Evolutionary conservation across 208 protist genomes (phyloP).

Genomic region (Trypanosoma lewisi): DNA sequence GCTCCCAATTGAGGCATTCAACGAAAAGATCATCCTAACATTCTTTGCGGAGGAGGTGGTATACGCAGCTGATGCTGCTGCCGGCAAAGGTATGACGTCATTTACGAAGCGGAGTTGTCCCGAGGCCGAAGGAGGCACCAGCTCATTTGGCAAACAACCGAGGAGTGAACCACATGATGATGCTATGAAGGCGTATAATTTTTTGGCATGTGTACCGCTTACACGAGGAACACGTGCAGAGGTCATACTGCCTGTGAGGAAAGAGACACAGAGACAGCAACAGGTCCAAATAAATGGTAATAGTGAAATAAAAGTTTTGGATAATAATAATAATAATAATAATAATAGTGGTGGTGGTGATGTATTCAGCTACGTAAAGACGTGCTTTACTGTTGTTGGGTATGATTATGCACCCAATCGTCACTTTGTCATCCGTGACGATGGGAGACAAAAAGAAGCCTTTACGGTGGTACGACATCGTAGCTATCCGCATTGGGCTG

Average conservation of each 20-base stretch:
- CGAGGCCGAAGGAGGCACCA: not conserved
- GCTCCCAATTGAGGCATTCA: slow-evolving; percentile 44
- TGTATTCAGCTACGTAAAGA: slow-evolving; percentile 10
- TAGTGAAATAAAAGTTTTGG: no score
- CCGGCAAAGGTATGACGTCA: not conserved
- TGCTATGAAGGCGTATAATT: not conserved
- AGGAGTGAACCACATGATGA: not conserved
- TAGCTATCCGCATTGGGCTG: not conserved
- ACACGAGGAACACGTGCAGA: slow-evolving; percentile 25
- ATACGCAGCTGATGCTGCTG: not conserved
- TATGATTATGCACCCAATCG: slow-evolving; percentile 49
- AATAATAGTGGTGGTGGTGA: no score
- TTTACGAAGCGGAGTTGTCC: slow-evolving; percentile 6
- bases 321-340: no score
- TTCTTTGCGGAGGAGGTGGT: slow-evolving; percentile 19
- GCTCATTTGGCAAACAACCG: not conserved
- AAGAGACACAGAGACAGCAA: not conserved
- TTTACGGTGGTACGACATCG: slow-evolving; percentile 10
- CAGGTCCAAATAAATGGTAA: no score
- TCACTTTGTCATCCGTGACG: slow-evolving; percentile 44
- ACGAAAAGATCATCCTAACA: slow-evolving; percentile 1
- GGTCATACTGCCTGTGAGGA: slow-evolving; percentile 13
- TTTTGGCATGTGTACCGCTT: not conserved
- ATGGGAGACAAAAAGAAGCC: slow-evolving; percentile 21
- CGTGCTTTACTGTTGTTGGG: slow-evolving; percentile 46